Percentiles rank a stretch among this genome's conserved stretches.
Conservation (phyloP, 2,329 filamentous ascomycete species). For the Penicillium sclerotiorum region DNA sequence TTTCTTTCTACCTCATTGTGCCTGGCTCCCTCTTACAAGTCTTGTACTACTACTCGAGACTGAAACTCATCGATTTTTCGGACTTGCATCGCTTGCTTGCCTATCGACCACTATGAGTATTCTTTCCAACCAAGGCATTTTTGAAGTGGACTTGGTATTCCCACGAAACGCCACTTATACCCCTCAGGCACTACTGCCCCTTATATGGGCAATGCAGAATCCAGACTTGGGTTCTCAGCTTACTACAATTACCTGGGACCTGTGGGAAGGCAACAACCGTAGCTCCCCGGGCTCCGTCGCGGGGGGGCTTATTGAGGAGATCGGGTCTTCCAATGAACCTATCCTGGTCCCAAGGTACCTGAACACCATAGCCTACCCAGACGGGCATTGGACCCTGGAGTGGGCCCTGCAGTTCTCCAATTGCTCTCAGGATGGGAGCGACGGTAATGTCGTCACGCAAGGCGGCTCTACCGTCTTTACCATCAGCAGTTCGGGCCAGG, state of each 20-base stretch:
- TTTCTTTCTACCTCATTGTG: too few species aligned
- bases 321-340: background rate
- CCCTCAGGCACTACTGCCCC: background rate
- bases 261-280: background rate
- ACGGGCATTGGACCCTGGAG: background rate
- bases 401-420: background rate
- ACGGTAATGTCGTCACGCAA: background rate
- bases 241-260: background rate
- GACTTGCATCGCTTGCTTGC: background rate
- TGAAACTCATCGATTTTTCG: background rate
- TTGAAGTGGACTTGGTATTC: constrained; percentile 8
- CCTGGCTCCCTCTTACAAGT: background rate
- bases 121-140: background rate
- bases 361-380: constrained; percentile 1
- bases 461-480: background rate
- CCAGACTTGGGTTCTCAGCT: background rate
- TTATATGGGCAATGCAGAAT: constrained; percentile 6
- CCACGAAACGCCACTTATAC: constrained; percentile 9
- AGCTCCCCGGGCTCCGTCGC: background rate
- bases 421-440: background rate
- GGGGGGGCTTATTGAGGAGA: background rate
- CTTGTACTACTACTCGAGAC: background rate
- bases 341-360: background rate
- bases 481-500: background rate
- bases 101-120: background rate